Evolutionary conservation across 2,329 filamentous ascomycete genomes (phyloP).

Genomic region (Alternaria gaisen): DNA sequence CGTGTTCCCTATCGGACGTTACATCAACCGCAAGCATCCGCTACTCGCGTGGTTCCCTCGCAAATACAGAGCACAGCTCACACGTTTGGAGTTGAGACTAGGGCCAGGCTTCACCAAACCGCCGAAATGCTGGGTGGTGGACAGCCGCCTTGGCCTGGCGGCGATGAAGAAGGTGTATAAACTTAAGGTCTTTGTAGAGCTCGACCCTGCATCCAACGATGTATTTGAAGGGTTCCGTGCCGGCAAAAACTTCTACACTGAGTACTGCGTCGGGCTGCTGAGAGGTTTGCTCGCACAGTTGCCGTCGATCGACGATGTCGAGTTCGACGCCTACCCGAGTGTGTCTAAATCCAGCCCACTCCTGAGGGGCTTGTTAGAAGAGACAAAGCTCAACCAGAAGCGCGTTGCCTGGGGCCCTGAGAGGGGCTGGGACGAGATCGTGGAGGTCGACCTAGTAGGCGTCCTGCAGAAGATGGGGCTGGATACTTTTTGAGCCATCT

Average conservation of each 20-base stretch:
- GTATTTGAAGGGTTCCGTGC: slow-evolving; percentile 74
- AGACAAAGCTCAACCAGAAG: slow-evolving; percentile 60
- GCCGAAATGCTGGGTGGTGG: slow-evolving; percentile 75
- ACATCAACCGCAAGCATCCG: slow-evolving; percentile 78
- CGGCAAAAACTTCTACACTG: slow-evolving; percentile 73
- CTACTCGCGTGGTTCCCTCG: slow-evolving; percentile 72
- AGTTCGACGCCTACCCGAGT: slow-evolving; percentile 74
- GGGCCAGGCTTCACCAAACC: slow-evolving; percentile 78
- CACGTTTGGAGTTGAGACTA: slow-evolving; percentile 72
- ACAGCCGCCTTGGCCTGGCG: slow-evolving; percentile 67
- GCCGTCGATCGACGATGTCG: slow-evolving; percentile 65
- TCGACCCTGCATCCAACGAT: slow-evolving; percentile 71
- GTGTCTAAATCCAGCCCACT: slow-evolving; percentile 73
- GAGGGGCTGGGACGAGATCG: slow-evolving; percentile 66
- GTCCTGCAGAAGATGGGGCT: slow-evolving; percentile 40
- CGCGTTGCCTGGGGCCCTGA: slow-evolving; percentile 73
- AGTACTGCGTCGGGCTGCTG: slow-evolving; percentile 69
- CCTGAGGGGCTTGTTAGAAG: slow-evolving; percentile 67
- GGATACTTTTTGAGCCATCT: neutral
- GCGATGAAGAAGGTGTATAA: slow-evolving; percentile 68
- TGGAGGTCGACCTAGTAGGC: slow-evolving; percentile 39
- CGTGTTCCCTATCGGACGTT: slow-evolving; percentile 61
- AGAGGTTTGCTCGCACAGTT: slow-evolving; percentile 65
- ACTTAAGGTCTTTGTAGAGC: slow-evolving; percentile 74
- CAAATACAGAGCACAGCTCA: slow-evolving; percentile 67